Evolutionary conservation across 768 basidiomycete species (phyloP).

Genomic region (Pleurotus citrinopileatus): DNA sequence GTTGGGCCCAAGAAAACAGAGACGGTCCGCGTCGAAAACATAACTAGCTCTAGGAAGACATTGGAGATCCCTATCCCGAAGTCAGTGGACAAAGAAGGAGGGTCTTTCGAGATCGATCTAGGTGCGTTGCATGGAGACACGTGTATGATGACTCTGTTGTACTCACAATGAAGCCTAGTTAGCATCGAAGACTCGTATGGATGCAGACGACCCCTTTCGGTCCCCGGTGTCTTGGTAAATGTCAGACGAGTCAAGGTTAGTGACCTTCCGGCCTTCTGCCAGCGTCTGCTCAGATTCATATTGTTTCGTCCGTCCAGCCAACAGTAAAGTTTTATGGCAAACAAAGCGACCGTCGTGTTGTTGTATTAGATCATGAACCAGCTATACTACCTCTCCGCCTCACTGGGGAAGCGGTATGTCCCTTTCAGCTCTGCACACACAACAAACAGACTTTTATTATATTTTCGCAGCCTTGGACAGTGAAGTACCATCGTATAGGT

Average conservation of each 20-base stretch:
- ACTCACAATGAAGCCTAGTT: slow-evolving; percentile 39
- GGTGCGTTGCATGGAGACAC: too few species aligned
- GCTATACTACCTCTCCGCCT: slow-evolving; percentile 78
- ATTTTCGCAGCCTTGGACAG: slow-evolving; percentile 73
- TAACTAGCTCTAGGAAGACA: slow-evolving; percentile 51
- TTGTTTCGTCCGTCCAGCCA: too few species aligned
- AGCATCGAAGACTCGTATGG: slow-evolving; percentile 87
- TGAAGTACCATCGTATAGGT: slow-evolving; percentile 63
- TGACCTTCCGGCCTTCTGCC: neutral
- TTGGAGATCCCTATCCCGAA: slow-evolving; percentile 69
- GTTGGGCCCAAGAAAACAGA: slow-evolving; percentile 72
- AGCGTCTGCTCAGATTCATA: too few species aligned
- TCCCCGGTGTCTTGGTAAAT: slow-evolving; percentile 79
- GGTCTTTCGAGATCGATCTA: slow-evolving; percentile 76
- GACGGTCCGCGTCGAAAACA: slow-evolving; percentile 49
- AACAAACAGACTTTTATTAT: slow-evolving; percentile 2
- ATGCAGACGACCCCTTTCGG: slow-evolving; percentile 74
- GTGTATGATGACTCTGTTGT: too few species aligned
- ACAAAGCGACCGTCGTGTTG: slow-evolving; percentile 50
- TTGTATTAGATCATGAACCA: slow-evolving; percentile 71
- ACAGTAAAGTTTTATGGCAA: slow-evolving; percentile 84
- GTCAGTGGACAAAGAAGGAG: slow-evolving; percentile 63
- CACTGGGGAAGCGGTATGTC: slow-evolving; percentile 84
- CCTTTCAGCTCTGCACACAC: neutral
- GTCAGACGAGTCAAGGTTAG: slow-evolving; percentile 77